Conservation (phyloP, 495 filamentous ascomycete species). For the Aspergillus coremiiformis region DNA sequence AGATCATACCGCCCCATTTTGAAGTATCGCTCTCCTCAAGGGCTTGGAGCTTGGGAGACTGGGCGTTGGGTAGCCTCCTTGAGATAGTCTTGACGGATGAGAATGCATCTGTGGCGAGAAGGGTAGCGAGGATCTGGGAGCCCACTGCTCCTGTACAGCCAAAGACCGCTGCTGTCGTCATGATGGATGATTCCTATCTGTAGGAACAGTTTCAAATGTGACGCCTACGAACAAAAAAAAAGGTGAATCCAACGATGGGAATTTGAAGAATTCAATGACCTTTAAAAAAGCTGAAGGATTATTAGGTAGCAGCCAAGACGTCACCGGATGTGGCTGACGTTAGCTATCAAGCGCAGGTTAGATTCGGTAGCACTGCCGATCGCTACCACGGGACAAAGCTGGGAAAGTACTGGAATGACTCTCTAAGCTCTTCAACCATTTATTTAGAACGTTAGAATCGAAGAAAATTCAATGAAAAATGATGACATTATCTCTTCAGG, state of each 20-base stretch:
- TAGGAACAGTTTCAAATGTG: not conserved
- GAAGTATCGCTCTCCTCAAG: constrained; percentile 22
- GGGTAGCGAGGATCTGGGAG: constrained; percentile 47
- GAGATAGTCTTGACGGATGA: constrained; percentile 50
- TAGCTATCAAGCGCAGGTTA: no score
- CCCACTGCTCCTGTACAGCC: constrained; percentile 53
- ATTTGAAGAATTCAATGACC: not conserved
- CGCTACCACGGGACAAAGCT: no score
- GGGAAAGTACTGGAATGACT: no score
- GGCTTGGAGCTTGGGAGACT: constrained; percentile 42
- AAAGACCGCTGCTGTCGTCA: constrained; percentile 44
- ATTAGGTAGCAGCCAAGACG: no score
- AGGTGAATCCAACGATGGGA: not conserved
- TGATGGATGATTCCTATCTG: constrained; percentile 1
- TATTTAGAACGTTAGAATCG: no score
- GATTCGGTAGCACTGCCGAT: no score
- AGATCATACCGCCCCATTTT: constrained; percentile 28
- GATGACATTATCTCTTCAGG: no score
- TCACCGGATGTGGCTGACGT: no score
- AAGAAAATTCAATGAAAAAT: no score
- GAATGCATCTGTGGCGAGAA: constrained; percentile 39
- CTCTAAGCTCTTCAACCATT: no score
- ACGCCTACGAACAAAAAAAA: not conserved
- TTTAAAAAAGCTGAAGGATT: no score
- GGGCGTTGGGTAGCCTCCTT: constrained; percentile 41